Evolutionary conservation across 2,329 filamentous ascomycete genomes (phyloP), one percentile per base, ranked within the genome.

Genomic region (Ilyonectria sp.): DNA sequence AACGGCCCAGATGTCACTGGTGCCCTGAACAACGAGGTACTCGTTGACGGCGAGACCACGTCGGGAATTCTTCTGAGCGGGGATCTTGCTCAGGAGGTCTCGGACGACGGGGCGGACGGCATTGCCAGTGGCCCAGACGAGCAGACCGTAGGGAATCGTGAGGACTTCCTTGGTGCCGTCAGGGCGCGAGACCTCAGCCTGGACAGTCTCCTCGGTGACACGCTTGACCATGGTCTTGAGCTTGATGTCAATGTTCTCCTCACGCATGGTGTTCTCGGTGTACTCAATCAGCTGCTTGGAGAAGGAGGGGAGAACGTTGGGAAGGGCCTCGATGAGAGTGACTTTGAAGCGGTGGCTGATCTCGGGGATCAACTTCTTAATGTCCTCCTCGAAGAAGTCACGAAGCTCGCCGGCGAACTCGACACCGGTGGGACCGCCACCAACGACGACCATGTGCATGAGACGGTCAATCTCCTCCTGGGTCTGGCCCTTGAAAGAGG

Each of bases 181-280:
- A 19, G 95, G 91, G 59, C 90, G 89, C 62, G 90, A 92, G 57
- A 91, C 90, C 82, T 97, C 94, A 72, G 95, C 96, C 85, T 98
- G 94, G 78, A 99, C 95, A 79, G 90, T 92, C 84, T 93, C 97
- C 77, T 96, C 92, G 35, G 94, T 97, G 67, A 99, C 96, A 69
- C 93, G 95, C 89, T 98, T 98, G 81, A 99, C 96, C 92, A 97
- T 97, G 73, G 96, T 98, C 90, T 98, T 98, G 76, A 96, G 97
- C 83, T 94, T 93, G 84, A 99, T 97, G 76, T 94, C 92, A 80
- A 99, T 99, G 80, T 94, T 95, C 84, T 99, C 96, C 86, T 99
- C 96, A 85, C 97, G 96, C 87, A 99, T 97, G 53, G 95, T 98
- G 83, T 95, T 95, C 86, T 99, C 96, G 75, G 96, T 99, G 88